Evolutionary conservation across 2,329 filamentous ascomycete genomes (phyloP).

Genomic region (Metarhizium rileyi): DNA sequence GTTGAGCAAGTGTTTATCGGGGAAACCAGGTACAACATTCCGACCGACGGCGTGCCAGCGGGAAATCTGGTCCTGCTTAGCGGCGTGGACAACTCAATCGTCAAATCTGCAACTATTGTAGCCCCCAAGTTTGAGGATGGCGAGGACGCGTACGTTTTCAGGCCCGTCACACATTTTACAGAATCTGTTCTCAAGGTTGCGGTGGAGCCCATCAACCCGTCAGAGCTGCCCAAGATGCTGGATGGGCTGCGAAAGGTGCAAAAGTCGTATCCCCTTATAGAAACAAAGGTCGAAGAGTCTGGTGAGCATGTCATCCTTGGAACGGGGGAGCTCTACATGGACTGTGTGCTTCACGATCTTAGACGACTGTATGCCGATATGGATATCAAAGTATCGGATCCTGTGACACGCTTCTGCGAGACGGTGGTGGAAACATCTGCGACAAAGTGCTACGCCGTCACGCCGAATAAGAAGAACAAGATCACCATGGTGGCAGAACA

Average conservation of each 20-base stretch:
- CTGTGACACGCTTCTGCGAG: constrained; percentile 94
- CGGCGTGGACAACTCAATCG: constrained; percentile 94
- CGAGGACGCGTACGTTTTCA: constrained; percentile 93
- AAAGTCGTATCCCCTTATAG: constrained; percentile 92
- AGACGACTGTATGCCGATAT: constrained; percentile 93
- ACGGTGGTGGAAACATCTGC: constrained; percentile 95
- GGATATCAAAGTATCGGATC: constrained; percentile 98
- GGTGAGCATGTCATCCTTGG: constrained; percentile 93
- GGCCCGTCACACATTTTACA: constrained; percentile 85
- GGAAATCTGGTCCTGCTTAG: constrained; percentile 89
- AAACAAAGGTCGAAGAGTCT: constrained; percentile 95
- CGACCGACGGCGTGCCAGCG: constrained; percentile 83
- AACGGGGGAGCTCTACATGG: constrained; percentile 98
- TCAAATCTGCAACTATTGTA: constrained; percentile 91
- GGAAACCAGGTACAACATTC: constrained; percentile 86
- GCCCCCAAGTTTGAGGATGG: constrained; percentile 70
- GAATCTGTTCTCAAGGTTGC: constrained; percentile 97
- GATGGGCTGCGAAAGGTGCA: constrained; percentile 94
- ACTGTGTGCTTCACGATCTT: constrained; percentile 92
- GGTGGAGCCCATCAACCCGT: constrained; percentile 96
- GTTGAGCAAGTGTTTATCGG: constrained; percentile 83
- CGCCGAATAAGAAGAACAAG: constrained; percentile 99
- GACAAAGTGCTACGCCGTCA: constrained; percentile 95
- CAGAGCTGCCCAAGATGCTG: constrained; percentile 96
- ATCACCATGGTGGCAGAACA: constrained; percentile 98